phyloP scores from a whole-genome alignment of 352 stramenopile species.

The Globisporangium apiculatum region DNA sequence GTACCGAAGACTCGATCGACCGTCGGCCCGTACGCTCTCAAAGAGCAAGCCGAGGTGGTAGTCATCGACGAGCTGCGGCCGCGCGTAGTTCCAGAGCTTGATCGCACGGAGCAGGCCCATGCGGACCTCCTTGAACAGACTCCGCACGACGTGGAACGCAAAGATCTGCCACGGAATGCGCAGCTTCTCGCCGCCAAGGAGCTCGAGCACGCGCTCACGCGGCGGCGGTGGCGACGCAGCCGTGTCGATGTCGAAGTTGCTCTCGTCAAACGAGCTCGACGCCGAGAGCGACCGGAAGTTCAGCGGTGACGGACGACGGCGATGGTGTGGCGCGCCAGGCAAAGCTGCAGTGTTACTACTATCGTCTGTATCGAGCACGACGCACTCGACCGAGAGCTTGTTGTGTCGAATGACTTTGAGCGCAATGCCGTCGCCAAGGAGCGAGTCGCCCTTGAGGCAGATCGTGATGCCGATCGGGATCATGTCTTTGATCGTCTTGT shows the following conservation, averaged over 20 bases:
- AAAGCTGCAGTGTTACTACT: neutral
- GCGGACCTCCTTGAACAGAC: conserved; percentile 66
- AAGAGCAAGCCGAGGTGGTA: conserved; percentile 81
- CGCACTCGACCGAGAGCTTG: conserved; percentile 79
- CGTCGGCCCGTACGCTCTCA: conserved; percentile 63
- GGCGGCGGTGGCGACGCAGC: conserved; percentile 6
- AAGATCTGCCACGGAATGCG: conserved; percentile 73
- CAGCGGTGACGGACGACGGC: neutral
- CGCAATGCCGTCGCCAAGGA: conserved; percentile 64
- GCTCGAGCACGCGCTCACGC: conserved; percentile 59
- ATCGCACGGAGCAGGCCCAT: conserved; percentile 64
- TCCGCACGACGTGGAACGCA: conserved; percentile 61
- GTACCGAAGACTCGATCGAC: conserved; percentile 66
- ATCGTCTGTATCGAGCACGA: conserved; percentile 57
- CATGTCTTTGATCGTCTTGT: conserved; percentile 89
- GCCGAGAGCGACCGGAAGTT: conserved; percentile 22
- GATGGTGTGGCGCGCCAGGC: too few species aligned
- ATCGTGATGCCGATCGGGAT: conserved; percentile 83
- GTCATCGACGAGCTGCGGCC: conserved; percentile 71
- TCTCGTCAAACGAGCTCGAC: conserved; percentile 33
- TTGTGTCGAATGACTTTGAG: conserved; percentile 81
- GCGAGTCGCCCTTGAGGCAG: conserved; percentile 64
- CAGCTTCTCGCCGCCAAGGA: conserved; percentile 80
- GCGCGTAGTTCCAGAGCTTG: conserved; percentile 80
- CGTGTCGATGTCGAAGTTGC: conserved; percentile 17